A percentile compares a stretch with the other conserved stretches of the same genome.
Evolutionary conservation across 352 stramenopile species (phyloP).

Genomic region (Thalassiosira ordinaria): DNA sequence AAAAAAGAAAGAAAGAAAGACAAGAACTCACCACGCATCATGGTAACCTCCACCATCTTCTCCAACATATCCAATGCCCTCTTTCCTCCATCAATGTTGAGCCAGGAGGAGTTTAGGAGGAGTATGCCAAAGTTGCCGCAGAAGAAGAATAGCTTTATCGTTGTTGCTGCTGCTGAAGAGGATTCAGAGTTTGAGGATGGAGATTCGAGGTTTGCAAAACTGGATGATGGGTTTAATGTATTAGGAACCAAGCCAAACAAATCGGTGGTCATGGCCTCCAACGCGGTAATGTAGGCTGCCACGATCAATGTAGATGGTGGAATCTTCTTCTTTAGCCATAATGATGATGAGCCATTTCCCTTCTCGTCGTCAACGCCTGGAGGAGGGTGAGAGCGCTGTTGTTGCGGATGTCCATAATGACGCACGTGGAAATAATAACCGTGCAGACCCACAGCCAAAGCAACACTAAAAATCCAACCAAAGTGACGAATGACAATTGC

Average conservation of each 20-base stretch:
- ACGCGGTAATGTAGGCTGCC: slow-evolving; percentile 59
- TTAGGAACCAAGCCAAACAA: slow-evolving; percentile 57
- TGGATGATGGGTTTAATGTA: background rate
- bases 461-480: slow-evolving; percentile 72
- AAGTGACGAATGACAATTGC: slow-evolving; percentile 53
- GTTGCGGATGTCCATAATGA: background rate
- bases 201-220: too few relatives aligned
- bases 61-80: slow-evolving; percentile 48
- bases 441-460: slow-evolving; percentile 38
- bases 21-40: slow-evolving; percentile 48
- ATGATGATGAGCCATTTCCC: background rate
- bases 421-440: background rate
- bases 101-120: slow-evolving; percentile 48
- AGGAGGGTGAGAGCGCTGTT: background rate
- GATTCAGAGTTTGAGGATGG: too few relatives aligned
- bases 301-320: slow-evolving; percentile 11
- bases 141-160: slow-evolving; percentile 25
- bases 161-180: too few relatives aligned
- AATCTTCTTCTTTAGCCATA: background rate
- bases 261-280: slow-evolving; percentile 77
- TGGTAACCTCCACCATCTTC: slow-evolving; percentile 60
- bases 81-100: slow-evolving; percentile 24
- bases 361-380: background rate
- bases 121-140: slow-evolving; percentile 64
- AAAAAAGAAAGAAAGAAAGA: background rate